A percentile compares a stretch with the other conserved stretches of the same genome.
Conservation (phyloP, 2,329 filamentous ascomycete species). For the Clarireedia monteithiana region DNA sequence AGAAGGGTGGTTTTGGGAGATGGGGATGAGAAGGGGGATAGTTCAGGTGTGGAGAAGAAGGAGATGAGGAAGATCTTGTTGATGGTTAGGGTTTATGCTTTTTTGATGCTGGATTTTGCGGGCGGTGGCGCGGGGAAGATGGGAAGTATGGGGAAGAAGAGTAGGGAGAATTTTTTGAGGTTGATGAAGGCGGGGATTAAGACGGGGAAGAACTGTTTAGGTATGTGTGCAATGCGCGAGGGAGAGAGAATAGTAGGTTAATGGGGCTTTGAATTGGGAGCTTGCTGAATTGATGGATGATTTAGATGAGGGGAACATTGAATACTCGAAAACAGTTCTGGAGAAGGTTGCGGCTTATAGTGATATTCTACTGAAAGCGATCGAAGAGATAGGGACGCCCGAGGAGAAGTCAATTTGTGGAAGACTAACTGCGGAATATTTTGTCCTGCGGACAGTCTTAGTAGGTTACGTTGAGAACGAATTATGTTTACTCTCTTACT, state of each 20-base stretch:
- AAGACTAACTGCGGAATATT: conserved; percentile 27
- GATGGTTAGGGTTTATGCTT: conserved; percentile 48
- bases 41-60: neutral
- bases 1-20: conserved; percentile 23
- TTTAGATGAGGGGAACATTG: conserved; percentile 36
- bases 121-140: conserved; percentile 23
- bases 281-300: neutral
- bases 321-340: conserved; percentile 52
- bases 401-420: conserved; percentile 26
- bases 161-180: conserved; percentile 39
- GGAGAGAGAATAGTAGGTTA: no score
- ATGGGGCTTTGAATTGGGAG: no score
- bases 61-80: conserved; percentile 17
- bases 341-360: conserved; percentile 53
- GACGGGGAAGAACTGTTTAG: conserved; percentile 54
- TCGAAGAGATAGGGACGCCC: conserved; percentile 19
- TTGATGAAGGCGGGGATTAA: conserved; percentile 62
- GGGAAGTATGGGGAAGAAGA: conserved; percentile 21
- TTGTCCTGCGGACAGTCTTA: conserved; percentile 38
- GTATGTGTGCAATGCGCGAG: conserved; percentile 30
- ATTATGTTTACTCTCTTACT: neutral
- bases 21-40: neutral
- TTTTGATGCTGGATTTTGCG: conserved; percentile 57
- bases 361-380: conserved; percentile 34
- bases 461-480: conserved; percentile 34